Evolutionary conservation across 2,329 filamentous ascomycete genomes (phyloP), one percentile per base, ranked within the genome.

Genomic region (Colletotrichum plurivorum): DNA sequence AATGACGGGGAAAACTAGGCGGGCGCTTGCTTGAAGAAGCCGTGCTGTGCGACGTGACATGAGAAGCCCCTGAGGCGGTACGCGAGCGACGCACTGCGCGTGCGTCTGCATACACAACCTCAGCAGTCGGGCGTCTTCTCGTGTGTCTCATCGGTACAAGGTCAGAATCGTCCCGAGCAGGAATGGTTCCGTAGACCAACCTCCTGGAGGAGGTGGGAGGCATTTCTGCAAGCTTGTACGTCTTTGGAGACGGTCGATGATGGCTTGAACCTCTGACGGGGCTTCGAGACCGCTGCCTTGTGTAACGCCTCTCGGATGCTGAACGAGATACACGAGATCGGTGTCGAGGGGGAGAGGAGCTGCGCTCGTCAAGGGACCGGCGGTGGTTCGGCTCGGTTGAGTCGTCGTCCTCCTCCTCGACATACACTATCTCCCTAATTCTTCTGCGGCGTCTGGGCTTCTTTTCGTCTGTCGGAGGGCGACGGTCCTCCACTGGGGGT

Each of bases 31-130:
- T 71, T 4, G 71, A 72, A 5, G 71, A 72, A 4, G 57, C 54
- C 20, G 71, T 60, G 18, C 71, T 72, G 25, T 65, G 69, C 46
- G 71, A 71, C 18, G 71, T 71, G 18, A 71, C 64, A 22, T 69
- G 71, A 10, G 71, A 71, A 54, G 53, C 67, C 39, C 61, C 65
- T 20, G 63, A 63, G 7, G 53, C 58, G 27, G 70, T 72, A 15
- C 66, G 51, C 36, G 71, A 68, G 55, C 68, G 68, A 15, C 71
- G 63, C 31, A 63, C 20, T 5, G 54, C 16, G 10, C 57, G 60
- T 9, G 43, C 43, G 36, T 72, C 59, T 46, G 43, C 36, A 59
- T 72, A 64, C 10, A 69, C 61, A 36, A 69, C 55, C 51, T 64
- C 48, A 18, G 31, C 10, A 36, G 67, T 27, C 27, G 56, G 59